A percentile compares a stretch with the other conserved stretches of the same genome.
These are phyloP conservation scores for Rhodotorula diobovata DNA, from an alignment of 768 basidiomycete genomes.

Conservation along the genomic window DNA sequence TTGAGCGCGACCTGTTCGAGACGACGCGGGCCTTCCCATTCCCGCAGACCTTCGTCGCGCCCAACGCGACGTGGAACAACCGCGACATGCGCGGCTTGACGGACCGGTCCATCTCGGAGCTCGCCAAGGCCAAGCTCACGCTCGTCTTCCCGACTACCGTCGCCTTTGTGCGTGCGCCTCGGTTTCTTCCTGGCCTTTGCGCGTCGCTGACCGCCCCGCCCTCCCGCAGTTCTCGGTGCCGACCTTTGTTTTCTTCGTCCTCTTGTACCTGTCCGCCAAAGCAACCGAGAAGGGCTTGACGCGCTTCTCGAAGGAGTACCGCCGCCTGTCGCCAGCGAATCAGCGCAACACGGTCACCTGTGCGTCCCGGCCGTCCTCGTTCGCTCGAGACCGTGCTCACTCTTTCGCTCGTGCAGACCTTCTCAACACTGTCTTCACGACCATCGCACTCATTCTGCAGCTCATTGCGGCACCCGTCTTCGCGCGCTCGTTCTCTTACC, in stretches of 20 bases:
- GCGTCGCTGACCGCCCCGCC: no score
- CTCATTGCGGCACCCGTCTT: neutral
- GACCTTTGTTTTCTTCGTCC: neutral
- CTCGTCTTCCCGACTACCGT: neutral
- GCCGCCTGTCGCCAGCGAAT: neutral
- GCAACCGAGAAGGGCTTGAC: neutral
- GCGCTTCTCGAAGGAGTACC: neutral
- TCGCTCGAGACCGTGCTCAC: no score
- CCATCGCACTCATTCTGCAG: neutral
- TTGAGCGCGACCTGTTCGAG: neutral
- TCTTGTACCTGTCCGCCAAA: slow-evolving; percentile 2
- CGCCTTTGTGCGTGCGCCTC: neutral
- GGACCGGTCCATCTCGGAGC: neutral
- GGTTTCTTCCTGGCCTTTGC: no score
- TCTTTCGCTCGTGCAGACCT: neutral
- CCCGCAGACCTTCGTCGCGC: slow-evolving; percentile 3
- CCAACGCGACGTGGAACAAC: slow-evolving; percentile 8
- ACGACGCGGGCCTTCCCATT: neutral
- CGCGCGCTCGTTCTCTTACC: neutral
- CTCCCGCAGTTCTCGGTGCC: neutral
- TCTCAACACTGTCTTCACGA: slow-evolving; percentile 1
- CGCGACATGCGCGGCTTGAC: slow-evolving; percentile 4
- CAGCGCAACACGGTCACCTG: slow-evolving; percentile 9
- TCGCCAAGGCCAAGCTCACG: slow-evolving; percentile 2
- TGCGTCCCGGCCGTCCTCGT: neutral